A percentile compares a stretch with the other conserved stretches of the same genome.
Conservation (phyloP, 2,329 filamentous ascomycete species). For the Fusarium begoniae region DNA sequence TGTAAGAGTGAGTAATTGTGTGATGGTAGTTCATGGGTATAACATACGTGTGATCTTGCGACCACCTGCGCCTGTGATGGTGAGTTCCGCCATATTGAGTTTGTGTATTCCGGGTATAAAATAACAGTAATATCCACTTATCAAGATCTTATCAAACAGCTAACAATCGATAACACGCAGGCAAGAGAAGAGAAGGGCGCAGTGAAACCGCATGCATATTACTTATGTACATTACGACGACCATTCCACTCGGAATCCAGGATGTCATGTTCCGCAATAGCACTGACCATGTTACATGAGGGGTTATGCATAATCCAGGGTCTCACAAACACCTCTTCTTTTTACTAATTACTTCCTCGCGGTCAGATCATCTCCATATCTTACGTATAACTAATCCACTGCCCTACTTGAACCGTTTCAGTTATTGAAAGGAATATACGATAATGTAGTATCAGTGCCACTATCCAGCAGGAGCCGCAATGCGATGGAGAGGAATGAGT, state of each 20-base stretch:
- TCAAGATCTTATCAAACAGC: background rate
- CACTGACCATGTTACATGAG: background rate
- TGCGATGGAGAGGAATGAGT: background rate
- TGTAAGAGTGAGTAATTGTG: background rate
- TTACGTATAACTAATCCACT: background rate
- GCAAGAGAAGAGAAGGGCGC: background rate
- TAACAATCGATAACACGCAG: background rate
- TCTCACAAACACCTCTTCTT: background rate
- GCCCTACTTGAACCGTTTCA: background rate
- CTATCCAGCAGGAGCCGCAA: background rate
- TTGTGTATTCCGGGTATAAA: background rate
- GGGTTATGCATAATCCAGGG: background rate
- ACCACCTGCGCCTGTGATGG: background rate
- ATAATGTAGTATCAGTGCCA: background rate
- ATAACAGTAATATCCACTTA: background rate
- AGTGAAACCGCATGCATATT: background rate
- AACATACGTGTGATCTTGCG: conserved; percentile 7
- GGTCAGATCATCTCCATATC: background rate
- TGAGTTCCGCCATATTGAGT: background rate
- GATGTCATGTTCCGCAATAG: background rate
- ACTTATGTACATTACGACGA: background rate
- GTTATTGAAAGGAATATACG: background rate
- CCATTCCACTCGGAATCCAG: background rate
- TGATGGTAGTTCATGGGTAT: background rate
- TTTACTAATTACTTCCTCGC: background rate